Base-by-base conservation (phyloP, 352 stramenopile species). In the Phytophthora fragariae region DNA sequence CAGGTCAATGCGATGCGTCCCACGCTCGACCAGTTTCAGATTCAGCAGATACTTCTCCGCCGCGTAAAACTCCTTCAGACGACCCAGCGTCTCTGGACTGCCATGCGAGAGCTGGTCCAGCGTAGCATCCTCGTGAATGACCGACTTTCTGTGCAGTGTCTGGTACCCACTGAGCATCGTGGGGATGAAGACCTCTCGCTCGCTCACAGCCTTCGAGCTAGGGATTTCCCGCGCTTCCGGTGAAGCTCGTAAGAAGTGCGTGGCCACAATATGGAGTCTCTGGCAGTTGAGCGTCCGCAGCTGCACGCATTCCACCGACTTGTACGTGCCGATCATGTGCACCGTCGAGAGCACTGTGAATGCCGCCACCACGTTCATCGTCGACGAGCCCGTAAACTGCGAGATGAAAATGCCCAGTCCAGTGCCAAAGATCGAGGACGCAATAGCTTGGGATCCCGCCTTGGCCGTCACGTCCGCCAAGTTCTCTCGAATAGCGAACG, bases 401-500 rank as follows among this genome's bases (percentile, higher is more conserved):
- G 86, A 92, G 58, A 93, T 82, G 0, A 77, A 75, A 54, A 93
- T 93, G 19, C 84, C 86, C 3, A 93, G 69, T 2, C 82, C 84
- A 0, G 86, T 93, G 31, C 86, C 84, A 27, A 91, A 73, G 29
- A 99, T 90, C 41, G 90, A 98, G n/a, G 96, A 93, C 19, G 96
- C 80, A 61, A 99, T 99, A 24, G 81, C 87, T 81, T 99, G 97
- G 7, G 93, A 98, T 8, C 96, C 97, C 24, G 94, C 83, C 76
- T 99, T 99, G 53, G 95, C 97, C 12, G 97, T 99, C 24, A 99
- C 86, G 82, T 99, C 97, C 5, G 94, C 97, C 33, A 99, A 83
- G 82, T 99, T 99, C 57, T 94, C 88, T 47, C 74, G 72, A 31
- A 87, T 77, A 19, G 93, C 85, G 27, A 99, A 93, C 44, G 94